Evolutionary conservation across 192 early-diverging fungal species (phyloP).

Genomic region (Entomortierella beljakovae): DNA sequence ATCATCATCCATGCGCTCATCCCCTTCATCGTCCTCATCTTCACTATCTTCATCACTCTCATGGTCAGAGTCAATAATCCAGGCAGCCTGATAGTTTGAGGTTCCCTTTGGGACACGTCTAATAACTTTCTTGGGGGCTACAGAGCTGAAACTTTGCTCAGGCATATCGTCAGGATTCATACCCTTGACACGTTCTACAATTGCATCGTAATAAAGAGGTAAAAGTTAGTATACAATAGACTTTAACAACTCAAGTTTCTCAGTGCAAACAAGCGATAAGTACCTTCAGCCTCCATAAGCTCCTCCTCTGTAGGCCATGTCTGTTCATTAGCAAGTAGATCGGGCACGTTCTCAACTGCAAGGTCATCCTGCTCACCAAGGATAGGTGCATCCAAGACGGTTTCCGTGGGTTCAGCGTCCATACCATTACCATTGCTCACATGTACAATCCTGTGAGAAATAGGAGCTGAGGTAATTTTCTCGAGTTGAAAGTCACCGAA

Average conservation of each 20-base stretch:
- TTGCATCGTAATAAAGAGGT: neutral
- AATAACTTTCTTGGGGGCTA: conserved; percentile 55
- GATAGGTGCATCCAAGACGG: conserved; percentile 76
- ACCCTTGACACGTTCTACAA: conserved; percentile 50
- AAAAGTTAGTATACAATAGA: neutral
- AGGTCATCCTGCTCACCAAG: conserved; percentile 82
- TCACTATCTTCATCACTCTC: conserved; percentile 71
- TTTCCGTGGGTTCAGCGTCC: conserved; percentile 56
- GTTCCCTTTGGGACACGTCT: conserved; percentile 95
- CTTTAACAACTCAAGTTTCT: neutral
- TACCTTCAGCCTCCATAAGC: conserved; percentile 81
- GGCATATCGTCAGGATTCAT: conserved; percentile 51
- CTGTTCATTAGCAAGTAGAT: conserved; percentile 93
- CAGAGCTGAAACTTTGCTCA: conserved; percentile 41
- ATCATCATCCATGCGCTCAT: conserved; percentile 56
- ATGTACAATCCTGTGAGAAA: conserved; percentile 35
- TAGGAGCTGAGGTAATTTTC: conserved; percentile 59
- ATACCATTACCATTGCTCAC: conserved; percentile 51
- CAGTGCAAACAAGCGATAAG: neutral
- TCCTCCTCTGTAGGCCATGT: conserved; percentile 99
- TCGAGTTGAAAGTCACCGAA: conserved; percentile 96
- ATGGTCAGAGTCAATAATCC: conserved; percentile 90
- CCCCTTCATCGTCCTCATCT: conserved; percentile 65
- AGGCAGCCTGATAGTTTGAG: conserved; percentile 97
- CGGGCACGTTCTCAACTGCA: conserved; percentile 87